Percentiles rank a stretch among this genome's conserved stretches.
Evolutionary conservation across 2,329 filamentous ascomycete genomes (phyloP).

Genomic region (Fusarium equiseti): DNA sequence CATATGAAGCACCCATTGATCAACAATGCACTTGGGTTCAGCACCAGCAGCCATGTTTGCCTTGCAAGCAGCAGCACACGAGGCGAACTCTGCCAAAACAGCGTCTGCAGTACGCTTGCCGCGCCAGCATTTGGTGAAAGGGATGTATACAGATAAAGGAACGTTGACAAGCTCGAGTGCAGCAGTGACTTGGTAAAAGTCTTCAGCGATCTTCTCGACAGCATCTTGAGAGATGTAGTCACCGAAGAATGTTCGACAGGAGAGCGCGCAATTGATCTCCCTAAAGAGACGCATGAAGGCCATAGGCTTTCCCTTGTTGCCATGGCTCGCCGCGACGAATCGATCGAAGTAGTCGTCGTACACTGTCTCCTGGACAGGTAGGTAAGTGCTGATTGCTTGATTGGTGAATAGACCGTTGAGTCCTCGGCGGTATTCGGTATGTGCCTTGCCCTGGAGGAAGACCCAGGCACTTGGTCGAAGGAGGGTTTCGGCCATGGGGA

Average conservation of each 20-base stretch:
- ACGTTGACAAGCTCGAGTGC: constrained; percentile 86
- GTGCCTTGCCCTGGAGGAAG: constrained; percentile 80
- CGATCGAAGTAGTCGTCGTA: constrained; percentile 77
- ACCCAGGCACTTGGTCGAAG: constrained; percentile 81
- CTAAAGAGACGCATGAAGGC: constrained; percentile 80
- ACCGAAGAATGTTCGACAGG: constrained; percentile 83
- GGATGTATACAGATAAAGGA: constrained; percentile 75
- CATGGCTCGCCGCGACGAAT: constrained; percentile 71
- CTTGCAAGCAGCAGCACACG: constrained; percentile 78
- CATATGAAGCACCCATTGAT: constrained; percentile 81
- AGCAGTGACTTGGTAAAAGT: constrained; percentile 82
- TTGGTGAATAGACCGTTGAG: constrained; percentile 81
- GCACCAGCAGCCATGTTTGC: constrained; percentile 77
- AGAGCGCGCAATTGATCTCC: constrained; percentile 82
- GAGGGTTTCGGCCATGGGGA: constrained; percentile 77
- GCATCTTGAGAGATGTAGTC: constrained; percentile 80
- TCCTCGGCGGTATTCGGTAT: constrained; percentile 83
- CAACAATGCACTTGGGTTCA: constrained; percentile 78
- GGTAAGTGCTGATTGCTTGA: constrained; percentile 75
- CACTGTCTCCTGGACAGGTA: constrained; percentile 79
- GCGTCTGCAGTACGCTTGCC: constrained; percentile 81
- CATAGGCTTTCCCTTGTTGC: constrained; percentile 66
- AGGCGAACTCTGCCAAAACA: constrained; percentile 76
- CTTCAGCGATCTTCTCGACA: constrained; percentile 80
- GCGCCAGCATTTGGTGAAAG: constrained; percentile 81